Evolutionary conservation across 495 filamentous ascomycete genomes (phyloP).

Genomic region (Aspergillus nidulans): DNA sequence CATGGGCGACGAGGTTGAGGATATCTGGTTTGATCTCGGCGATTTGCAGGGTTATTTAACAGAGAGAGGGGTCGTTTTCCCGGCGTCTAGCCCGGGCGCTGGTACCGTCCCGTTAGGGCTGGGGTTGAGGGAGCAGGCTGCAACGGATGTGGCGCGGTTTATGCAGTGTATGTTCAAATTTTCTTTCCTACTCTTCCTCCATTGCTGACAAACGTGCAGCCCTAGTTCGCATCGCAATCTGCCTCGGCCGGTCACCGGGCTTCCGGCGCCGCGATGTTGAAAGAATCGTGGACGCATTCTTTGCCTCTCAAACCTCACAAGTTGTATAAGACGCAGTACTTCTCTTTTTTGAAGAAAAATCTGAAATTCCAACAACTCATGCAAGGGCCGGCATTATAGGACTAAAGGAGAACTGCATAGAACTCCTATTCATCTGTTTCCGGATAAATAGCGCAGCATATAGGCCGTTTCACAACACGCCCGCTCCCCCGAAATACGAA

Average conservation of each 20-base stretch:
- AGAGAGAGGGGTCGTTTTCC: slow-evolving; percentile 20
- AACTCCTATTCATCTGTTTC: too few species aligned
- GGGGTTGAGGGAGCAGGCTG: not conserved
- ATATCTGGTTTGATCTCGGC: slow-evolving; percentile 69
- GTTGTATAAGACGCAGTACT: not conserved
- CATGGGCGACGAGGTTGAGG: slow-evolving; percentile 45
- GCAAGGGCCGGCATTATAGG: too few species aligned
- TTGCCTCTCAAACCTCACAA: not conserved
- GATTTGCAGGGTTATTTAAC: slow-evolving; percentile 68
- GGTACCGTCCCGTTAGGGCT: not conserved
- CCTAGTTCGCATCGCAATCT: slow-evolving; percentile 36
- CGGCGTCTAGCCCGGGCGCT: slow-evolving; percentile 3
- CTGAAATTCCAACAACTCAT: too few species aligned
- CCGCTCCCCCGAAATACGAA: too few species aligned
- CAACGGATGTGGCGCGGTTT: slow-evolving; percentile 7
- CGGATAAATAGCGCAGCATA: too few species aligned
- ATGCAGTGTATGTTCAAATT: slow-evolving; percentile 15
- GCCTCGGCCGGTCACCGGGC: slow-evolving; percentile 43
- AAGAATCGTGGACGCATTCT: slow-evolving; percentile 13
- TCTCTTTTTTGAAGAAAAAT: too few species aligned
- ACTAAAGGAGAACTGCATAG: too few species aligned
- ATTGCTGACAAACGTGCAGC: slow-evolving; percentile 9
- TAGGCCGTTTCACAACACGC: too few species aligned
- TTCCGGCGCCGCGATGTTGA: slow-evolving; percentile 24
- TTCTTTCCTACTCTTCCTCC: not conserved